These are phyloP conservation scores for Linnemannia elongata DNA, from an alignment of 192 early-diverging fungal genomes.

Conservation along the genomic window DNA sequence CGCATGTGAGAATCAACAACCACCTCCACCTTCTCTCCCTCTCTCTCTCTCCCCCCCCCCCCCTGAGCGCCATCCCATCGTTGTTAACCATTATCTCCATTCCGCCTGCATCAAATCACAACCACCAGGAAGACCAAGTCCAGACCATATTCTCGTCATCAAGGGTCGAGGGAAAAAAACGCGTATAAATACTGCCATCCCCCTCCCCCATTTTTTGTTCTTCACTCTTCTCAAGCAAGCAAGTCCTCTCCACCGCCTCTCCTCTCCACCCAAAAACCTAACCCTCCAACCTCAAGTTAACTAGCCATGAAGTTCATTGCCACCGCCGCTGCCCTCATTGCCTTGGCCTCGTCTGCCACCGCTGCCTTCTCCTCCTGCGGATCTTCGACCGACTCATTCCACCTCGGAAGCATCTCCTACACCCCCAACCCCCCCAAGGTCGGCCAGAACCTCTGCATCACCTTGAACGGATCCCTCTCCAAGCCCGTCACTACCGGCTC, in stretches of 20 bases:
- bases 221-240: conserved; percentile 15
- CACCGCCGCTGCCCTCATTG: conserved; percentile 36
- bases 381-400: conserved; percentile 22
- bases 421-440: conserved; percentile 54
- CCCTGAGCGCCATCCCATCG: background rate
- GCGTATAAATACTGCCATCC: conserved; percentile 9
- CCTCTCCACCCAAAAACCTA: background rate
- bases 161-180: background rate
- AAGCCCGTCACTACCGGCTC: conserved; percentile 29
- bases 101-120: background rate
- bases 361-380: conserved; percentile 56
- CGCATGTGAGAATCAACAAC: conserved; percentile 2
- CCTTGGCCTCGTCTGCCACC: conserved; percentile 50
- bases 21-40: background rate
- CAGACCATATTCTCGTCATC: background rate
- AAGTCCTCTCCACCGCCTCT: background rate
- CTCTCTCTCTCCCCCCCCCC: too few species aligned
- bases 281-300: conserved; percentile 10
- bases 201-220: conserved; percentile 7
- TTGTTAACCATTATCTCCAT: background rate
- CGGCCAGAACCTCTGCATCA: conserved; percentile 40
- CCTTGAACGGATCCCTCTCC: conserved; percentile 28
- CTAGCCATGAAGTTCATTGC: conserved; percentile 48
- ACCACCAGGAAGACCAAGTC: background rate
- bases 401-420: conserved; percentile 23